phyloP scores from a whole-genome alignment of 108 stramenopile genomes.

The Nitzschia sp. region DNA sequence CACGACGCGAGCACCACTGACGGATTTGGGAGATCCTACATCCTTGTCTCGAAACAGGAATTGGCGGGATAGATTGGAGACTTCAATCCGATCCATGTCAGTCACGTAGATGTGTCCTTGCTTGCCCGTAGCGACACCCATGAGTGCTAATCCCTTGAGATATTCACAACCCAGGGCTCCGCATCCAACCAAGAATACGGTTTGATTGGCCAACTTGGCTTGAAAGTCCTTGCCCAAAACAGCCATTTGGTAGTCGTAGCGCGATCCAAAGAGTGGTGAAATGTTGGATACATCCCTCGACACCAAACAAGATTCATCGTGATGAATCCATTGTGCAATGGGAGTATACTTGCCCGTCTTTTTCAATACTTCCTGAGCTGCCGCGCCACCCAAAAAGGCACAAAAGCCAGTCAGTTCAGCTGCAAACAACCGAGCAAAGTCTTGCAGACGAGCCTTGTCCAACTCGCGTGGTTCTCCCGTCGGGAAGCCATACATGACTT shows the following conservation, averaged over 20 bases:
- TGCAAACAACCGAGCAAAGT: constrained; percentile 57
- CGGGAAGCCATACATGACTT: constrained; percentile 50
- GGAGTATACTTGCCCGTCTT: constrained; percentile 98
- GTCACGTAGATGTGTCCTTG: constrained; percentile 91
- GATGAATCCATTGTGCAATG: constrained; percentile 91
- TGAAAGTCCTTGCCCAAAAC: constrained; percentile 84
- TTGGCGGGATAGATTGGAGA: constrained; percentile 93
- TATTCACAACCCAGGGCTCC: constrained; percentile 99
- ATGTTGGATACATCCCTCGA: constrained; percentile 63
- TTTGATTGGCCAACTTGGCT: constrained; percentile 66
- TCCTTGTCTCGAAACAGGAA: constrained; percentile 96
- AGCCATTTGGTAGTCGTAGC: constrained; percentile 87
- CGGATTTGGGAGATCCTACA: constrained; percentile 92
- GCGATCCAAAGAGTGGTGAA: constrained; percentile 14
- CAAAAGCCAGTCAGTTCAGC: constrained; percentile 81
- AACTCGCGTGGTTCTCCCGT: constrained; percentile 57
- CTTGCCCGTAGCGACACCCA: constrained; percentile 93
- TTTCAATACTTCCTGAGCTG: constrained; percentile 99
- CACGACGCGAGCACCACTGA: constrained; percentile 88
- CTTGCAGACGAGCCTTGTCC: constrained; percentile 49
- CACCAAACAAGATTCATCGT: constrained; percentile 77
- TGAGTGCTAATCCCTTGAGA: constrained; percentile 99
- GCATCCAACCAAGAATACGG: constrained; percentile 95
- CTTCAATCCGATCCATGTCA: constrained; percentile 99
- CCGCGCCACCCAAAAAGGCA: constrained; percentile 94